Evolutionary conservation across 371 early-diverging fungal genomes (phyloP).

Genomic region (Funneliformis caledonium): DNA sequence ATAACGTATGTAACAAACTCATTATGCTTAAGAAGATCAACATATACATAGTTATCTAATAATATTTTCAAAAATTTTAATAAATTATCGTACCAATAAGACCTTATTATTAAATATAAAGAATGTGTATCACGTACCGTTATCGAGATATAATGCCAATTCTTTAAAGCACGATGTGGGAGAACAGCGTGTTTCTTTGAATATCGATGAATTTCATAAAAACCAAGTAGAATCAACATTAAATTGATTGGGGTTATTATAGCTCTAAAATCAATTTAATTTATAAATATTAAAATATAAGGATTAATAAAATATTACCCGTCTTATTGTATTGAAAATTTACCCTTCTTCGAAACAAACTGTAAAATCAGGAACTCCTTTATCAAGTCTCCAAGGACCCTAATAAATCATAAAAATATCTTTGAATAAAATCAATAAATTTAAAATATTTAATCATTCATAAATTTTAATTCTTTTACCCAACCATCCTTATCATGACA

Average conservation of each 20-base stretch:
- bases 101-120: background rate
- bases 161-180: constrained; percentile 17
- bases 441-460: background rate
- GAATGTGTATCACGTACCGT: background rate
- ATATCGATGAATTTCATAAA: background rate
- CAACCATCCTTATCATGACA: constrained; percentile 41
- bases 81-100: background rate
- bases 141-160: constrained; percentile 13
- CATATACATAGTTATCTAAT: background rate
- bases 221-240: constrained; percentile 22
- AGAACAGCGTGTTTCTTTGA: constrained; percentile 19
- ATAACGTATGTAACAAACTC: background rate
- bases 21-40: background rate
- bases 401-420: constrained; percentile 40
- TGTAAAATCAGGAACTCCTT: constrained; percentile 69
- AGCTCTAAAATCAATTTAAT: constrained; percentile 52
- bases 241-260: constrained; percentile 37
- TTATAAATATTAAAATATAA: constrained; percentile 56
- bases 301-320: constrained; percentile 48
- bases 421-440: background rate
- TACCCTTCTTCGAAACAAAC: constrained; percentile 78
- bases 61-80: too few species aligned
- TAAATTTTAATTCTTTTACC: constrained; percentile 12
- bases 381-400: constrained; percentile 66
- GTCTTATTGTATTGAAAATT: constrained; percentile 50